phyloP scores from a whole-genome alignment of 139 green algal species.

The Prasinococcaceae sp. region DNA sequence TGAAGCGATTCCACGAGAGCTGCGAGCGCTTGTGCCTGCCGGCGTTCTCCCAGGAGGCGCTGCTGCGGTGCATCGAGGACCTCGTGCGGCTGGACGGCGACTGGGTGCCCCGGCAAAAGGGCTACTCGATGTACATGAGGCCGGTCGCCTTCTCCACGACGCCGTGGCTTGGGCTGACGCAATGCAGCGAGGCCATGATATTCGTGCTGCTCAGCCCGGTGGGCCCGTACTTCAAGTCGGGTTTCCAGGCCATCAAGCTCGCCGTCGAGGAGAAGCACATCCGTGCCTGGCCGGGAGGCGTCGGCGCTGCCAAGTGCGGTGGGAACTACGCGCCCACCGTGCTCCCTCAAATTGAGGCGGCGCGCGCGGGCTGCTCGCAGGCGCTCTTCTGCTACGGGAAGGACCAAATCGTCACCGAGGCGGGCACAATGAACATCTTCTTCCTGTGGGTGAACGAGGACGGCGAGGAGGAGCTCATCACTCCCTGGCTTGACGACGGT shows the following conservation, averaged over 20 bases:
- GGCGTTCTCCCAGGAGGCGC: conserved; percentile 39
- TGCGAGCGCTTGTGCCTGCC: conserved; percentile 37
- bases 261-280: conserved; percentile 50
- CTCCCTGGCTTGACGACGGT: conserved; percentile 52
- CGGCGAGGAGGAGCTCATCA: conserved; percentile 44
- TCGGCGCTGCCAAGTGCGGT: conserved; percentile 32
- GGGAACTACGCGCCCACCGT: conserved; percentile 69
- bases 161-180: conserved; percentile 35
- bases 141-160: conserved; percentile 48
- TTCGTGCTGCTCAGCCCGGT: conserved; percentile 52
- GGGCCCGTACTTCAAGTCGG: conserved; percentile 63
- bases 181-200: conserved; percentile 35
- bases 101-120: conserved; percentile 48
- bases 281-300: conserved; percentile 58
- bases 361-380: conserved; percentile 19
- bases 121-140: conserved; percentile 68
- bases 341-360: conserved; percentile 29
- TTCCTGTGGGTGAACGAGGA: conserved; percentile 46
- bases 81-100: conserved; percentile 46
- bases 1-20: conserved; percentile 49
- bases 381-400: too few species aligned
- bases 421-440: conserved; percentile 73
- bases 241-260: conserved; percentile 38
- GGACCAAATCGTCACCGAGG: conserved; percentile 24
- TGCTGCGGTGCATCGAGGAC: conserved; percentile 58